Conservation (phyloP, 495 filamentous ascomycete species). For the Talaromyces trachyspermus region DNA sequence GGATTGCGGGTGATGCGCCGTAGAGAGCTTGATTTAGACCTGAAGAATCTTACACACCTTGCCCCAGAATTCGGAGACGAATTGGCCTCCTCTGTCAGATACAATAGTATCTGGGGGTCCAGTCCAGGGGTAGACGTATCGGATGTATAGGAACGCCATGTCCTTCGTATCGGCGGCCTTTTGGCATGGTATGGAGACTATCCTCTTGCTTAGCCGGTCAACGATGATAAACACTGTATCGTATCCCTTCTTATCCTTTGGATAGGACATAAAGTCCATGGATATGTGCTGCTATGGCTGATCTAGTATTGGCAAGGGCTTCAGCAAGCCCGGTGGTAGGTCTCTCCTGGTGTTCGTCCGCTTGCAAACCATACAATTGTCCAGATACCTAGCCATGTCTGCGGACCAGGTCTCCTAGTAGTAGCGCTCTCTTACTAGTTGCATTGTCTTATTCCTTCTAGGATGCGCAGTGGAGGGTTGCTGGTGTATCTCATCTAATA, state of each 20-base stretch:
- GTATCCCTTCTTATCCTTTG: not conserved
- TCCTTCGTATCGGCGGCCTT: conserved; percentile 8
- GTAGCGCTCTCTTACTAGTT: not conserved
- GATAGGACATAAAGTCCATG: conserved; percentile 13
- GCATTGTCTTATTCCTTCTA: conserved; percentile 3
- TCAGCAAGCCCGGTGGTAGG: conserved; percentile 11
- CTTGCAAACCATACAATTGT: not conserved
- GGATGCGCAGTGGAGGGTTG: conserved; percentile 5
- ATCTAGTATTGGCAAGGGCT: conserved; percentile 15
- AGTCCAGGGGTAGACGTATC: too few relatives aligned
- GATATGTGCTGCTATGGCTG: conserved; percentile 15
- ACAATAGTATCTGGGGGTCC: conserved; percentile 10
- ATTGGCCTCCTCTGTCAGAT: conserved; percentile 15
- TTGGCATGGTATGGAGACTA: conserved; percentile 9
- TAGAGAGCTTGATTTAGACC: conserved; percentile 16
- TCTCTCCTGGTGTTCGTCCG: not conserved
- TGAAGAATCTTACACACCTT: conserved; percentile 12
- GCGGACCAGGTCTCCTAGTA: not conserved
- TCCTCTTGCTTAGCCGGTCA: conserved; percentile 10
- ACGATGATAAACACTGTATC: conserved; percentile 10
- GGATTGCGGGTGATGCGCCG: conserved; percentile 13
- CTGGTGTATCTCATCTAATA: conserved; percentile 10
- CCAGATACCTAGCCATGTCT: not conserved
- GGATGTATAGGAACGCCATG: too few relatives aligned
- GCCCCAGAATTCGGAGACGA: conserved; percentile 12